Conservation (phyloP, 768 basidiomycete genomes). For the Agaricus blazei region DNA sequence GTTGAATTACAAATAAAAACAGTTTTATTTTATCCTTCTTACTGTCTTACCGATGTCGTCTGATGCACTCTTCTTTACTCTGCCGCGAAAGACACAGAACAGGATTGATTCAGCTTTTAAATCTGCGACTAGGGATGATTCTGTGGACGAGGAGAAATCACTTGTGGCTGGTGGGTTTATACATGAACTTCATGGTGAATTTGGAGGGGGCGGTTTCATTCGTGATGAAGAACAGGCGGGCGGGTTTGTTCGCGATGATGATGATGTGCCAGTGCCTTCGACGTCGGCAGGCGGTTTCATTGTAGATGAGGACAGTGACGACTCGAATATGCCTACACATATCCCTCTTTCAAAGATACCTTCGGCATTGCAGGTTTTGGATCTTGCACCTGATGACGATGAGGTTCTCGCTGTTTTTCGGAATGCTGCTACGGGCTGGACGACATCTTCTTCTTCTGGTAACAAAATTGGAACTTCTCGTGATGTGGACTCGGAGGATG, state of each 20-base stretch:
- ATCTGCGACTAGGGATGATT: not conserved
- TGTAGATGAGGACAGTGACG: slow-evolving; percentile 13
- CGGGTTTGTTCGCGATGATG: slow-evolving; percentile 14
- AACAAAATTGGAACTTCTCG: slow-evolving; percentile 9
- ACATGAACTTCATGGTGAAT: slow-evolving; percentile 8
- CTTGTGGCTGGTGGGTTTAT: slow-evolving; percentile 1
- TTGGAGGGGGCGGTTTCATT: slow-evolving; percentile 15
- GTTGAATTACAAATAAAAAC: too few relatives aligned
- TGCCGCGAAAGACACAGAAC: slow-evolving; percentile 1
- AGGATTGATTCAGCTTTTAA: slow-evolving; percentile 12
- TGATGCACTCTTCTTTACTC: slow-evolving; percentile 6
- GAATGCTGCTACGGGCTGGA: slow-evolving; percentile 76
- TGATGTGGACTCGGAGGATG: slow-evolving; percentile 7
- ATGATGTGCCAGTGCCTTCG: not conserved
- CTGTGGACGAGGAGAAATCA: not conserved
- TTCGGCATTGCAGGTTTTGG: slow-evolving; percentile 54
- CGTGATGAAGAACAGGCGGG: slow-evolving; percentile 11
- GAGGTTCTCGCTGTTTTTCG: slow-evolving; percentile 67
- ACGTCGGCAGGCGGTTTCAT: slow-evolving; percentile 23
- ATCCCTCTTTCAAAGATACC: slow-evolving; percentile 59
- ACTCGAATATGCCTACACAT: slow-evolving; percentile 16
- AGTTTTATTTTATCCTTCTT: too few relatives aligned
- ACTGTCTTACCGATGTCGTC: not conserved
- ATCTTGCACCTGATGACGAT: slow-evolving; percentile 68
- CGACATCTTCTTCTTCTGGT: slow-evolving; percentile 15